Evolutionary conservation across 257 asterid genomes (phyloP).

Genomic region (Solanum megistacrolobum): DNA sequence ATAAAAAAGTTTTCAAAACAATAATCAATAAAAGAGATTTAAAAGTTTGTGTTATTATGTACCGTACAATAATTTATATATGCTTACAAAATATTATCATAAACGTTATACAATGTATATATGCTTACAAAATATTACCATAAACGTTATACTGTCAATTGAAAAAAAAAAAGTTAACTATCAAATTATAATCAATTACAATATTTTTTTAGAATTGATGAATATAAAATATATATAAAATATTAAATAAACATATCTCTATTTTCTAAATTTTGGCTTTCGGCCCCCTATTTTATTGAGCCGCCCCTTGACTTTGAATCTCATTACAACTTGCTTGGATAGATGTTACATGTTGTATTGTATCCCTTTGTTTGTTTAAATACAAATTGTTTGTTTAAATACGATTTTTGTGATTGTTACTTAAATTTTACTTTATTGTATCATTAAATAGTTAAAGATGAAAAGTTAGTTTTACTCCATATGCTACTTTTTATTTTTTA

Average conservation of each 20-base stretch:
- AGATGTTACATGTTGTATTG: too few species aligned
- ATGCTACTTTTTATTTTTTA: too few species aligned
- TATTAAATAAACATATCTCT: not conserved
- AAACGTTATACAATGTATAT: too few species aligned
- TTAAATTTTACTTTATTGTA: too few species aligned
- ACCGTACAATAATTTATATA: not conserved
- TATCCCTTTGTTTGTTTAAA: too few species aligned
- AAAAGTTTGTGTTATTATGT: not conserved
- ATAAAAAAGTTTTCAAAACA: not conserved
- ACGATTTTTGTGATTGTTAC: too few species aligned
- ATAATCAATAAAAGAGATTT: not conserved
- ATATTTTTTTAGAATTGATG: not conserved
- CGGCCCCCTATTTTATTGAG: too few species aligned
- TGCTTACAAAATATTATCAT: not conserved
- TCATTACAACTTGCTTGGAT: too few species aligned
- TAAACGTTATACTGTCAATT: too few species aligned
- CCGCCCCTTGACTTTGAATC: not conserved
- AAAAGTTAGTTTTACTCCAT: not conserved
- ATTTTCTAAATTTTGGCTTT: not conserved
- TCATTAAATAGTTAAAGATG: not conserved
- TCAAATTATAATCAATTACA: not conserved
- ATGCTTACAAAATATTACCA: not conserved
- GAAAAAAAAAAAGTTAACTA: too few species aligned
- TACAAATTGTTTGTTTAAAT: too few species aligned
- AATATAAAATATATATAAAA: too few species aligned